phyloP scores from a whole-genome alignment of 2,329 filamentous ascomycete genomes.

The Fusarium hostae region DNA sequence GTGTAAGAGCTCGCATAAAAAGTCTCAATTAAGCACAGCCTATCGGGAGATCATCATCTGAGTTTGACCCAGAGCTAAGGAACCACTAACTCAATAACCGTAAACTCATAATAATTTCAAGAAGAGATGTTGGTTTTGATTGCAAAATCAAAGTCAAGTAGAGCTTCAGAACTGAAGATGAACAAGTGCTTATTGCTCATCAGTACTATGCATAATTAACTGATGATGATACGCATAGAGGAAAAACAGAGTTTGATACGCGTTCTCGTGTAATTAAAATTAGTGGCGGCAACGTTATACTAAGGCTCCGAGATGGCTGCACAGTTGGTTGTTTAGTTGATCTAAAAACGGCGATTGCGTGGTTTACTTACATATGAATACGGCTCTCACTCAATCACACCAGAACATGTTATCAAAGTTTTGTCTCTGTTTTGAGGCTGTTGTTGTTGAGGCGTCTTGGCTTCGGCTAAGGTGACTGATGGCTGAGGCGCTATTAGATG shows the following conservation, averaged over 20 bases:
- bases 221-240: constrained; percentile 12
- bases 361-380: constrained; percentile 8
- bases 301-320: constrained; percentile 17
- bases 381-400: not conserved
- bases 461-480: constrained; percentile 6
- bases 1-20: constrained; percentile 25
- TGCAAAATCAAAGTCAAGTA: not conserved
- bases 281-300: constrained; percentile 27
- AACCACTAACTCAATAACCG: not conserved
- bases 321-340: constrained; percentile 8
- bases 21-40: constrained; percentile 11
- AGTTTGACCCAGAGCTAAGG: not conserved
- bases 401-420: not conserved
- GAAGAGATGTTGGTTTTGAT: not conserved
- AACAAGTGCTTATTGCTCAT: not conserved
- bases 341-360: constrained; percentile 15
- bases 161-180: not conserved
- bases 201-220: not conserved
- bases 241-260: constrained; percentile 19
- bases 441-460: constrained; percentile 7
- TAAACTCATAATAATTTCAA: not conserved
- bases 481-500: constrained; percentile 4
- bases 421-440: not conserved
- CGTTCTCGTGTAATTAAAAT: constrained; percentile 13
- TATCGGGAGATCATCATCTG: not conserved